phyloP scores from a whole-genome alignment of 2,329 filamentous ascomycete species.

The Xylaria digitata region DNA sequence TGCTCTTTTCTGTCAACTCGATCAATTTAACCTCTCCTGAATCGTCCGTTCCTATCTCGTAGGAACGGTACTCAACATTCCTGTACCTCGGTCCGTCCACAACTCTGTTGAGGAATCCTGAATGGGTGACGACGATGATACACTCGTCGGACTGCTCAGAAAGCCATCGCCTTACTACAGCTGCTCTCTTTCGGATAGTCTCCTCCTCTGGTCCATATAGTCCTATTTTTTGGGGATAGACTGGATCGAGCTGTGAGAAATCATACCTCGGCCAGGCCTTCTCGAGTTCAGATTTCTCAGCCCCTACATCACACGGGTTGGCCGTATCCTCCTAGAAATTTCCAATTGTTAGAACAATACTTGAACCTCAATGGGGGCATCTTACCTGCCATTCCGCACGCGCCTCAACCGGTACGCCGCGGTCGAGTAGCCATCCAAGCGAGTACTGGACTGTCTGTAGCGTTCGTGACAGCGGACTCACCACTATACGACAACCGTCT shows the following conservation, averaged over 20 bases:
- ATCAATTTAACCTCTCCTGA: slow-evolving; percentile 33
- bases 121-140: slow-evolving; percentile 50
- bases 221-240: slow-evolving; percentile 50
- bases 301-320: slow-evolving; percentile 50
- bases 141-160: slow-evolving; percentile 47
- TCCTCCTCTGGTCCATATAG: slow-evolving; percentile 49
- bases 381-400: slow-evolving; percentile 52
- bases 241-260: slow-evolving; percentile 49
- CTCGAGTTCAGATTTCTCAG: slow-evolving; percentile 41
- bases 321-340: slow-evolving; percentile 47
- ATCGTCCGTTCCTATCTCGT: slow-evolving; percentile 40
- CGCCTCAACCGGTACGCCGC: slow-evolving; percentile 46
- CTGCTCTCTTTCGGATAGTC: slow-evolving; percentile 44
- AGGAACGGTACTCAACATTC: slow-evolving; percentile 49
- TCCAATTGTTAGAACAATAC: slow-evolving; percentile 14
- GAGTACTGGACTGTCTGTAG: slow-evolving; percentile 48
- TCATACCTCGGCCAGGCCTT: slow-evolving; percentile 49
- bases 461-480: slow-evolving; percentile 49
- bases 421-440: slow-evolving; percentile 47
- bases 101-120: slow-evolving; percentile 47
- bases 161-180: slow-evolving; percentile 48
- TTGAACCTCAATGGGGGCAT: background rate
- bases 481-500: slow-evolving; percentile 48
- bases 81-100: slow-evolving; percentile 46
- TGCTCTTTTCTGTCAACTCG: slow-evolving; percentile 38